These are phyloP conservation scores for Moricandia arvensis DNA, from an alignment of 345 rosid genomes.

Conservation along the genomic window DNA sequence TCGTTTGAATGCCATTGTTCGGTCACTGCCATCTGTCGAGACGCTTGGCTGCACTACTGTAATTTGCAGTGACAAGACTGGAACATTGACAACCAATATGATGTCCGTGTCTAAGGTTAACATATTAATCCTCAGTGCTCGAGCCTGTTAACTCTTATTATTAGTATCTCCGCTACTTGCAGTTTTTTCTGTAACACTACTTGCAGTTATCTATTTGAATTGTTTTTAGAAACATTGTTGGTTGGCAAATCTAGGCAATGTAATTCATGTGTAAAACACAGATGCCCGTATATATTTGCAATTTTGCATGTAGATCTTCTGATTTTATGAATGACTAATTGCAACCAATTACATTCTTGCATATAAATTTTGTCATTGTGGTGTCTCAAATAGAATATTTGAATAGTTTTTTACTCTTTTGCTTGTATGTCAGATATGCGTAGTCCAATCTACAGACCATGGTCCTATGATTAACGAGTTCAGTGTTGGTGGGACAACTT, in stretches of 20 bases:
- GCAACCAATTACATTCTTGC: constrained; percentile 7
- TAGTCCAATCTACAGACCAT: constrained; percentile 65
- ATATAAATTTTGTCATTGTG: background rate
- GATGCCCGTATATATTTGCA: constrained; percentile 6
- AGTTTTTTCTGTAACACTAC: background rate
- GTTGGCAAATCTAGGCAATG: constrained; percentile 3
- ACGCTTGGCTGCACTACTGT: constrained; percentile 98
- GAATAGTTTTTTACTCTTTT: constrained; percentile 19
- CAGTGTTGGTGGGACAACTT: constrained; percentile 87
- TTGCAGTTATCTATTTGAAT: background rate
- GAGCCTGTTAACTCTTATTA: constrained; percentile 9
- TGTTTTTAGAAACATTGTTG: constrained; percentile 9
- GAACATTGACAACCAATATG: constrained; percentile 98
- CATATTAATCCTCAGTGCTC: constrained; percentile 18
- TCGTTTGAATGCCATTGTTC: constrained; percentile 93
- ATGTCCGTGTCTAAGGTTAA: constrained; percentile 96
- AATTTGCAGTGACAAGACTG: constrained; percentile 98
- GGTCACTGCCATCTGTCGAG: constrained; percentile 98
- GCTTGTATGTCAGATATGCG: constrained; percentile 66
- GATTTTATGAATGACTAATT: background rate
- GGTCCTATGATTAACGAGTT: constrained; percentile 69
- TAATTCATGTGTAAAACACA: background rate
- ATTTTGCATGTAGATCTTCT: background rate
- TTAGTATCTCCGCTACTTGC: constrained; percentile 13
- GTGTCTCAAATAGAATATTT: constrained; percentile 7